phyloP scores from a whole-genome alignment of 129 eudicot genomes.

The Cynara cardunculus region DNA sequence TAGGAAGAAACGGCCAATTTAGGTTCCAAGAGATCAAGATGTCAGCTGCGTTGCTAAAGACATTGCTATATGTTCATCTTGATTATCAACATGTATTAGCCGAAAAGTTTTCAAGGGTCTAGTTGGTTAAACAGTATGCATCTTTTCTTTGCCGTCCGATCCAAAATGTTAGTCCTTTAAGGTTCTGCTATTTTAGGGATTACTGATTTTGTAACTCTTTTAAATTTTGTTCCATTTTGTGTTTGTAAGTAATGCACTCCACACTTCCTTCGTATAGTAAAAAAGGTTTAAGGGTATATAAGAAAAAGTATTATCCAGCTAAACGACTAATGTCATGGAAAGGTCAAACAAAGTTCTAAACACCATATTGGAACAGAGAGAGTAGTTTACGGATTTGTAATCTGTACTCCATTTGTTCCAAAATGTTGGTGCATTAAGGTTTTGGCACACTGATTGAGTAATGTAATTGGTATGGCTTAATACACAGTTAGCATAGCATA shows the following conservation, averaged over 20 bases:
- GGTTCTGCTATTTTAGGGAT: neutral
- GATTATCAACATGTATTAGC: neutral
- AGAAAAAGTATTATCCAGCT: neutral
- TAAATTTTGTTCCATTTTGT: neutral
- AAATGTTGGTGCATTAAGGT: neutral
- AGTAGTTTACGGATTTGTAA: neutral
- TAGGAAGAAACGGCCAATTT: neutral
- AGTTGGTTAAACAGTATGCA: neutral
- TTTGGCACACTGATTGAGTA: neutral
- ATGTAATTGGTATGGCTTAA: neutral
- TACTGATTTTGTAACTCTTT: no score
- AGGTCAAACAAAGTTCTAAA: neutral
- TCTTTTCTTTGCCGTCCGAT: neutral
- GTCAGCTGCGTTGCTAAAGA: neutral
- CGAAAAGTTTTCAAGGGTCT: neutral
- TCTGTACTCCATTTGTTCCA: neutral
- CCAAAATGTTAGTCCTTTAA: neutral
- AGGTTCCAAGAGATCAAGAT: slow-evolving; percentile 1
- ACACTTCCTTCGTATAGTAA: no score
- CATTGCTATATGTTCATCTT: neutral
- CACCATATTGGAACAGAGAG: neutral
- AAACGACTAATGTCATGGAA: neutral
- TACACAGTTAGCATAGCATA: neutral
- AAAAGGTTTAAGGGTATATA: neutral
- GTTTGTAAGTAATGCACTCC: neutral